phyloP scores from a whole-genome alignment of 257 asterid genomes.

The Fraxinus excelsior region DNA sequence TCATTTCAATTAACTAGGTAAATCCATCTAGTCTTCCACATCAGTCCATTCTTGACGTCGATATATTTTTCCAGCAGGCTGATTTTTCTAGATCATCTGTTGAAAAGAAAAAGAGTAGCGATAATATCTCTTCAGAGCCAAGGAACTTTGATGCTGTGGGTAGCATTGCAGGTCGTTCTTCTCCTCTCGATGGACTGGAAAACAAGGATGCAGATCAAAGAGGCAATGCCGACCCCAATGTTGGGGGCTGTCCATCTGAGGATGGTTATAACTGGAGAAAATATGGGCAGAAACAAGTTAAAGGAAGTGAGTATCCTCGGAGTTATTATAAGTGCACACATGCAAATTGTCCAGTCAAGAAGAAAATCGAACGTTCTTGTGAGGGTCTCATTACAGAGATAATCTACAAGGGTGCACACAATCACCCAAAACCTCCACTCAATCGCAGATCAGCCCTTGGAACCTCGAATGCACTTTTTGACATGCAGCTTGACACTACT shows the following conservation, averaged over 20 bases:
- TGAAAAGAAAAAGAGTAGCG: conserved; percentile 33
- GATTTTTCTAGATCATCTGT: conserved; percentile 41
- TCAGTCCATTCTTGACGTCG: conserved; percentile 46
- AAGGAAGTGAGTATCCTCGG: conserved; percentile 80
- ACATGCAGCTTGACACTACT: conserved; percentile 43
- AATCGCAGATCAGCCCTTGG: conserved; percentile 57
- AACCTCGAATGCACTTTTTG: conserved; percentile 45
- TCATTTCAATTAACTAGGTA: conserved; percentile 33
- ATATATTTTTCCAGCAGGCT: conserved; percentile 36
- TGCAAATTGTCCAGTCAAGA: conserved; percentile 69
- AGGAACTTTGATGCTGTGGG: conserved; percentile 35
- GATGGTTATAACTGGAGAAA: conserved; percentile 88
- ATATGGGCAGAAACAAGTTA: conserved; percentile 87
- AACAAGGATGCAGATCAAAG: conserved; percentile 59
- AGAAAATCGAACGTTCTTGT: conserved; percentile 70
- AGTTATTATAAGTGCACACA: conserved; percentile 88
- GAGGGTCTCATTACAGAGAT: conserved; percentile 80
- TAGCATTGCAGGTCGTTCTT: conserved; percentile 42
- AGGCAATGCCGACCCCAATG: conserved; percentile 49
- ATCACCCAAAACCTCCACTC: conserved; percentile 69
- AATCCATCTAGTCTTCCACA: conserved; percentile 38
- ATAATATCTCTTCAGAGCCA: conserved; percentile 34
- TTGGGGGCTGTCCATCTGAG: conserved; percentile 54
- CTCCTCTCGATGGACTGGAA: conserved; percentile 55
- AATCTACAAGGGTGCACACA: conserved; percentile 77